These are phyloP conservation scores for Fusarium ambrosium DNA, from an alignment of 2,329 filamentous ascomycete genomes.

Conservation along the genomic window DNA sequence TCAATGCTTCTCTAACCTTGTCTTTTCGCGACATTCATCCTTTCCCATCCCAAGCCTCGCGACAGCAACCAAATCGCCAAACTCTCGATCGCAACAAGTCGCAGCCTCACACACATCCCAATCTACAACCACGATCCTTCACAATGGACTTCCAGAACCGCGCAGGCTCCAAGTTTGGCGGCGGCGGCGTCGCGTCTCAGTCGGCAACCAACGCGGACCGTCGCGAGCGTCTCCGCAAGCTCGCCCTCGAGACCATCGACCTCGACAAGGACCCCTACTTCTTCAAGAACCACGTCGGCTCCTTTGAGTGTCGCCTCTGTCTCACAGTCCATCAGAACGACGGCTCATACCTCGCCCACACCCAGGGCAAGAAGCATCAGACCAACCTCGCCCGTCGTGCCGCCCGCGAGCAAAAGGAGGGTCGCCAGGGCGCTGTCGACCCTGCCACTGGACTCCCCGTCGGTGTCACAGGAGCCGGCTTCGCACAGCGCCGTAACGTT, in stretches of 20 bases:
- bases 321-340: constrained; percentile 99
- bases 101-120: neutral
- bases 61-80: neutral
- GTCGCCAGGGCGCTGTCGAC: constrained; percentile 74
- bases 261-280: constrained; percentile 99
- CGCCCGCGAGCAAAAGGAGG: constrained; percentile 94
- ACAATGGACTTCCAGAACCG: constrained; percentile 88
- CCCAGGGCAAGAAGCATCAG: constrained; percentile 98
- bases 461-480: constrained; percentile 78
- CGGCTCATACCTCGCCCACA: constrained; percentile 98
- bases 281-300: constrained; percentile 99
- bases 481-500: constrained; percentile 80
- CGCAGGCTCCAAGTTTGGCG: constrained; percentile 97
- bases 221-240: constrained; percentile 95
- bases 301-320: constrained; percentile 97
- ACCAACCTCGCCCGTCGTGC: constrained; percentile 96
- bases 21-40: constrained; percentile 36
- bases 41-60: constrained; percentile 27
- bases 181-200: constrained; percentile 94
- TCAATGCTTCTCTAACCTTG: constrained; percentile 16
- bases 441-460: constrained; percentile 78
- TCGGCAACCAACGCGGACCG: constrained; percentile 96
- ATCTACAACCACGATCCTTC: neutral
- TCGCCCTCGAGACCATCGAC: constrained; percentile 98
- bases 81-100: neutral